Evolutionary conservation across 257 asterid genomes (phyloP).

Genomic region (Ilex aquifolium): DNA sequence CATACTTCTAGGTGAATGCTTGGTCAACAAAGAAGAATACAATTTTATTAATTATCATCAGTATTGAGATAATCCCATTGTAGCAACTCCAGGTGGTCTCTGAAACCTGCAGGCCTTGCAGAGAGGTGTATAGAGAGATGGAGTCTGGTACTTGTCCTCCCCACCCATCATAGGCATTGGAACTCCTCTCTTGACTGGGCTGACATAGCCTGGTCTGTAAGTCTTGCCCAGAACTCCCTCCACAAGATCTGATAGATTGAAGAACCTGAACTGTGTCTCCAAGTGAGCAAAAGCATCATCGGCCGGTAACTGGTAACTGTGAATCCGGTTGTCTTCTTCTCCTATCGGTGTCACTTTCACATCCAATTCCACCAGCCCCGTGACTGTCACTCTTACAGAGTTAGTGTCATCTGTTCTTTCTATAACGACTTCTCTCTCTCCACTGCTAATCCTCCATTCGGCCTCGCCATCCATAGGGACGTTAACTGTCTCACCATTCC

Average conservation of each 20-base stretch:
- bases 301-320: constrained; percentile 46
- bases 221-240: constrained; percentile 66
- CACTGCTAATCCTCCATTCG: constrained; percentile 34
- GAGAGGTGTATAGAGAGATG: constrained; percentile 42
- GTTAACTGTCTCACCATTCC: constrained; percentile 29
- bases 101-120: constrained; percentile 52
- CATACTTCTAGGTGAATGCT: no score
- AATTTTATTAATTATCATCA: no score
- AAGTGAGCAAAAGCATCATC: constrained; percentile 58
- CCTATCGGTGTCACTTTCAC: constrained; percentile 49
- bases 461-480: constrained; percentile 48
- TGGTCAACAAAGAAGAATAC: no score
- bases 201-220: constrained; percentile 48
- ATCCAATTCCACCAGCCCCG: constrained; percentile 38
- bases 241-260: constrained; percentile 32
- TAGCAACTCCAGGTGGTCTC: constrained; percentile 36
- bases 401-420: constrained; percentile 64
- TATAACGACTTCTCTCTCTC: constrained; percentile 29
- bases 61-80: background rate
- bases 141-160: constrained; percentile 56
- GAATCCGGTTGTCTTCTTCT: constrained; percentile 45
- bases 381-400: constrained; percentile 37
- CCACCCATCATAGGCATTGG: constrained; percentile 75
- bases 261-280: constrained; percentile 58
- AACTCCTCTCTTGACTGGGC: constrained; percentile 60